Evolutionary conservation across 2,329 filamentous ascomycete species (phyloP).

Genomic region (Helotiales sp.): DNA sequence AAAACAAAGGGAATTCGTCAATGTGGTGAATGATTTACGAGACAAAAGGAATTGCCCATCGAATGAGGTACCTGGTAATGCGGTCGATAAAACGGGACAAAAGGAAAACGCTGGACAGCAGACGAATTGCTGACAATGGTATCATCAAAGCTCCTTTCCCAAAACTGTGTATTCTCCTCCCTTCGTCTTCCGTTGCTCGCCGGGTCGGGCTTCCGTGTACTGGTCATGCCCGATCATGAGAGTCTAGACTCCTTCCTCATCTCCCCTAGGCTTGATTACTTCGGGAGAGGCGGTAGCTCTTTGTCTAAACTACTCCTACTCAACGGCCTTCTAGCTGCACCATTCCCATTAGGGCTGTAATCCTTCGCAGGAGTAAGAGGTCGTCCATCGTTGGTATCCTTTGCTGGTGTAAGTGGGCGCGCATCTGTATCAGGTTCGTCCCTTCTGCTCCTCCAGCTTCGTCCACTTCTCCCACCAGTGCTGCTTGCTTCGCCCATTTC

Average conservation of each 20-base stretch:
- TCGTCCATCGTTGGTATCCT: slow-evolving; percentile 35
- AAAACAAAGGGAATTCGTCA: slow-evolving; percentile 24
- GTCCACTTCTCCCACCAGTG: slow-evolving; percentile 61
- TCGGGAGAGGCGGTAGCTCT: slow-evolving; percentile 61
- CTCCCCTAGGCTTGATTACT: slow-evolving; percentile 22
- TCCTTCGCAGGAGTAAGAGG: slow-evolving; percentile 37
- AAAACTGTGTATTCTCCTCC: neutral
- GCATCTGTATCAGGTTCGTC: slow-evolving; percentile 43
- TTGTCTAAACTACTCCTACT: slow-evolving; percentile 66
- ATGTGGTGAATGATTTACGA: slow-evolving; percentile 15
- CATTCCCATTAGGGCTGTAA: slow-evolving; percentile 27
- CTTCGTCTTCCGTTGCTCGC: neutral
- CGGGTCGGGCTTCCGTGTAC: neutral
- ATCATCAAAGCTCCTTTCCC: slow-evolving; percentile 30
- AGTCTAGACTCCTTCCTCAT: slow-evolving; percentile 21
- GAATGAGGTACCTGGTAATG: slow-evolving; percentile 13
- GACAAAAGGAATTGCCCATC: slow-evolving; percentile 25
- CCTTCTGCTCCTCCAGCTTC: slow-evolving; percentile 49
- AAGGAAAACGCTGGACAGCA: slow-evolving; percentile 18
- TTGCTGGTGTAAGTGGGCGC: slow-evolving; percentile 35
- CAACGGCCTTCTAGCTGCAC: slow-evolving; percentile 38
- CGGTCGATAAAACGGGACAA: slow-evolving; percentile 15
- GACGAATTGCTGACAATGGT: slow-evolving; percentile 30
- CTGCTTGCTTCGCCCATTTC: slow-evolving; percentile 82
- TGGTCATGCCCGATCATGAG: neutral